Evolutionary conservation across 306 rosid genomes (phyloP), one percentile per base, ranked within the genome.

Genomic region (Hippophae gyantsensis): DNA sequence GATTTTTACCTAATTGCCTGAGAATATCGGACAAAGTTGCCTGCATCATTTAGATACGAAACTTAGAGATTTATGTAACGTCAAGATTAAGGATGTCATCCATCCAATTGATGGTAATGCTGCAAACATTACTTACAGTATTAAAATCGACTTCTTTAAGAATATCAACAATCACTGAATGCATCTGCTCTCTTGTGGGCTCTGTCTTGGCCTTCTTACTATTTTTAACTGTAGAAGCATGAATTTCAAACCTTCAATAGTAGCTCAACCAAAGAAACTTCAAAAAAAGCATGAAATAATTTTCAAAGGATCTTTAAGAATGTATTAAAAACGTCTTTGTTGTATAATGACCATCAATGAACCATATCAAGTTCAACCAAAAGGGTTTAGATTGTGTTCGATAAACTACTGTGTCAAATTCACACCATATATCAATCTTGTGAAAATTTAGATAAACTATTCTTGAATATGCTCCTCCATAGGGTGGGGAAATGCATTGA

Each of bases 1-100:
- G 58, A 69, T 27, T 3, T 90, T 48, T 84, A 93, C 99, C 99
- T 72, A 93, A 95, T 81, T 84, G 89, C 76, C 83, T 81, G 71
- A 93, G 95, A 70, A 93, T 93, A 67, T 93, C 97, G 9, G 97
- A 93, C 72, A 93, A 75, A 56, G 99, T 88, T 48, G 99, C 97
- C 99, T 93, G 94, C 80, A 86, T 8, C 58, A 58, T 12, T 40
- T 13, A 57, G 13, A 61, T 25, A 67, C 41, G 49, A 56, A 62
- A 27, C 63, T 59, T 59, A 58, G 58, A 52, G 6, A 66, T 53
- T 42, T 42, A 65, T 7, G 41, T n/a, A 18, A 26, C 32, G 27
- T 7, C 23, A 18, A 18, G 23, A 18, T 18, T 18, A 63, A 7
- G 8, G 6, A 58, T 13, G 23, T 14, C 14, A 73, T 53, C 25